Conservation (phyloP, 257 asterid species). For the Nicotiana benthamiana region DNA sequence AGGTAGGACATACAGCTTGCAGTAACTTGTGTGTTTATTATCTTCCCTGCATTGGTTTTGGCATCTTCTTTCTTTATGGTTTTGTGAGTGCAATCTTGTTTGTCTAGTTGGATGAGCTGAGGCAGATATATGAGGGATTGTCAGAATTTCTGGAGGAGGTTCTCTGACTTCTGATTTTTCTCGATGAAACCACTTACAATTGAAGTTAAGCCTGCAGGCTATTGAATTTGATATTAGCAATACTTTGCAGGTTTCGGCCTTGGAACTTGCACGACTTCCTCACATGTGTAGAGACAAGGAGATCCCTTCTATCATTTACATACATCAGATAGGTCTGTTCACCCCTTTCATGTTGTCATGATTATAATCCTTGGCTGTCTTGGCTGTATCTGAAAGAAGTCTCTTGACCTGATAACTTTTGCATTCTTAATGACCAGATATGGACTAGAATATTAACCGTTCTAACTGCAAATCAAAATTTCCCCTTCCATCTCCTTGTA, state of each 20-base stretch:
- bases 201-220: background rate
- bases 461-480: background rate
- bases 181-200: background rate
- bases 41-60: constrained; percentile 5
- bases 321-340: constrained; percentile 82
- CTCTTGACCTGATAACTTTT: background rate
- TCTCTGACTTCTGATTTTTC: constrained; percentile 20
- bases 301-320: constrained; percentile 73
- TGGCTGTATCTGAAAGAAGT: background rate
- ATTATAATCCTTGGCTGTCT: background rate
- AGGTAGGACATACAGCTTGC: constrained; percentile 34
- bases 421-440: background rate
- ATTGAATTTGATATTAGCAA: constrained; percentile 17
- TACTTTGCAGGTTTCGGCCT: constrained; percentile 60
- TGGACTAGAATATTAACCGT: background rate
- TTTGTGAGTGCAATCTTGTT: constrained; percentile 11
- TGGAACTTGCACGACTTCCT: constrained; percentile 87
- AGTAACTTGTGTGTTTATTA: background rate
- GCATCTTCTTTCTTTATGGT: background rate
- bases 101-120: constrained; percentile 93
- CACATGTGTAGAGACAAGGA: constrained; percentile 46
- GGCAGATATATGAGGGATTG: constrained; percentile 94
- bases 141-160: constrained; percentile 98
- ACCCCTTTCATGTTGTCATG: constrained; percentile 8
- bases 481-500: background rate